Conservation (phyloP, 768 basidiomycete genomes). For the Amanita exitialis region DNA sequence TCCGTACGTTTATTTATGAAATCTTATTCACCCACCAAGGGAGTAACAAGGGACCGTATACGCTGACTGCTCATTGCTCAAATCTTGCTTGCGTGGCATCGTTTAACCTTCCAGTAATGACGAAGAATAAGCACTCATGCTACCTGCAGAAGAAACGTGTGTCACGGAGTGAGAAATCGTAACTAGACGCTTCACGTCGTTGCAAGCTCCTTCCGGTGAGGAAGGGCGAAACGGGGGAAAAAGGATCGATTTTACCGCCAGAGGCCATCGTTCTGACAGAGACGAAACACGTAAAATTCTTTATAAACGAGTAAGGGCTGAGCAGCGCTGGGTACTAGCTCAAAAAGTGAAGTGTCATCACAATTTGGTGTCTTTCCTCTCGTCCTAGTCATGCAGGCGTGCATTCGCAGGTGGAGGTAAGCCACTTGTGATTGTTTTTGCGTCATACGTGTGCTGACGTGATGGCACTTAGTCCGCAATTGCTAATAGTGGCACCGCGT, state of each 20-base stretch:
- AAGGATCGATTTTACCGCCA: too few relatives aligned
- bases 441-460: not conserved
- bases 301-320: not conserved
- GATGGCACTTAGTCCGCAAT: not conserved
- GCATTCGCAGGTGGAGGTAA: not conserved
- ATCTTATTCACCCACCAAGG: not conserved
- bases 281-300: not conserved
- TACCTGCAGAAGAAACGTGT: too few relatives aligned
- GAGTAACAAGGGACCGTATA: not conserved
- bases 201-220: too few relatives aligned
- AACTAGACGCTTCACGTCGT: too few relatives aligned
- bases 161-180: too few relatives aligned
- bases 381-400: not conserved
- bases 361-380: not conserved
- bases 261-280: not conserved
- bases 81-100: too few relatives aligned
- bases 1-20: not conserved
- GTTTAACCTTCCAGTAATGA: too few relatives aligned
- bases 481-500: too few relatives aligned
- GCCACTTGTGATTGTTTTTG: too few relatives aligned
- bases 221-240: too few relatives aligned
- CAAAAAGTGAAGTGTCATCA: not conserved
- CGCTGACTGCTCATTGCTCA: not conserved
- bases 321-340: not conserved
- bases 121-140: too few relatives aligned